Base-by-base conservation (phyloP, 2,329 filamentous ascomycete species). In the Fusarium drepaniforme region DNA sequence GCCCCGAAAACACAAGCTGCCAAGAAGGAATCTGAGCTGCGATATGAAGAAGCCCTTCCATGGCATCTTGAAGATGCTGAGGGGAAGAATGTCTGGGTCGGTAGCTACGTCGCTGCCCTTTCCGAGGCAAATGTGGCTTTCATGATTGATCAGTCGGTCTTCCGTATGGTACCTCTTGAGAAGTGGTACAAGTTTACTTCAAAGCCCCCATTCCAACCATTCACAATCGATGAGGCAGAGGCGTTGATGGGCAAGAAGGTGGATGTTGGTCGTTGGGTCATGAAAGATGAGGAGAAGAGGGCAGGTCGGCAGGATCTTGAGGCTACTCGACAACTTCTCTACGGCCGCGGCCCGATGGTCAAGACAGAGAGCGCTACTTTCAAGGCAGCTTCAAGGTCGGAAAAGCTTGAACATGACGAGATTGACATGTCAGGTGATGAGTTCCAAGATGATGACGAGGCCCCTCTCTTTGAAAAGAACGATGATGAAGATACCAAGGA, bases 61-160 rank as follows among this genome's bases (percentile, higher is more conserved):
- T 99, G 97, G 97, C 96, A 98, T 82, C 84, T 99, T 40, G 97
- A 99, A 81, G 97, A 99, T 82, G 97, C 96, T 46, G 96, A 99
- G 79, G 95, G 95, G 74, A 98, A 96, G 82, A 96, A 98, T 78
- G 93, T 94, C 4, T 98, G 96, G 95, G 92, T 97, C 38, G 97
- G 96, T 53, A 93, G 92, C 67, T 98, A 98, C 78, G 94, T 98
- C 78, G 93, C 93, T 30, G 94, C 95, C 21, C 88, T 98, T 42
- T 98, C 96, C 0, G 93, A 96, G 78, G 92, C 94, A 62, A 94
- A 95, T 61, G 93, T 97, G 75, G 93, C 97, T 64, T 89, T 96
- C 44, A 89, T 94, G 51, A 93, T 95, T 38, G 89, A 91, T 42
- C 89, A 91, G 12, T 88, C 88, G 3, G 91, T 89, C 59, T 97